Evolutionary conservation across 495 filamentous ascomycete species (phyloP).

Genomic region (Xylaria curta): DNA sequence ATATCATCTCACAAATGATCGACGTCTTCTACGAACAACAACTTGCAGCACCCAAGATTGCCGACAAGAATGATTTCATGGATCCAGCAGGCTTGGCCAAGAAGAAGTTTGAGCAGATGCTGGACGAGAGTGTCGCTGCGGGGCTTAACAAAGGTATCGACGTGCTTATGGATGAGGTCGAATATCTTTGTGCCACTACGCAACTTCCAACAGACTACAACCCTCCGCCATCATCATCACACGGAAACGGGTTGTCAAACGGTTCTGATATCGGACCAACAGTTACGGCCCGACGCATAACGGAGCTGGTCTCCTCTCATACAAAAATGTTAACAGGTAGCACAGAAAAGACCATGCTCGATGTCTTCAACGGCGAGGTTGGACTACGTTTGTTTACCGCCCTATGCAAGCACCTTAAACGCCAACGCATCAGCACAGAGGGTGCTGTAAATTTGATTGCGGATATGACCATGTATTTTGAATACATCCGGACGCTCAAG

Average conservation of each 20-base stretch:
- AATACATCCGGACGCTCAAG: conserved; percentile 78
- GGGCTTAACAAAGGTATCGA: conserved; percentile 97
- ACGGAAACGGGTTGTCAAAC: conserved; percentile 28
- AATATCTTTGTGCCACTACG: conserved; percentile 89
- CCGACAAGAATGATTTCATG: conserved; percentile 92
- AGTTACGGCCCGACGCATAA: conserved; percentile 74
- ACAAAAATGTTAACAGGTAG: conserved; percentile 90
- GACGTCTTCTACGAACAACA: conserved; percentile 99
- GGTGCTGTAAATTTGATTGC: conserved; percentile 93
- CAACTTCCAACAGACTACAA: conserved; percentile 92
- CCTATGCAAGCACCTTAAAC: conserved; percentile 95
- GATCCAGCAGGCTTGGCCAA: conserved; percentile 91
- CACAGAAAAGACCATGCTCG: conserved; percentile 95
- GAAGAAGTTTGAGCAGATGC: conserved; percentile 98
- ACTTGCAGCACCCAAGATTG: conserved; percentile 78
- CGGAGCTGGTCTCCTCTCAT: conserved; percentile 85
- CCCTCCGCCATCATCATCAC: conserved; percentile 51
- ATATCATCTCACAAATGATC: conserved; percentile 98
- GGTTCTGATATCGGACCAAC: conserved; percentile 80
- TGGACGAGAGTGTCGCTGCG: conserved; percentile 95
- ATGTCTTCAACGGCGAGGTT: conserved; percentile 98
- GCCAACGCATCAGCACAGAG: conserved; percentile 87
- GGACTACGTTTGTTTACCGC: conserved; percentile 88
- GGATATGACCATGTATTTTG: conserved; percentile 93
- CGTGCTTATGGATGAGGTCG: conserved; percentile 97